Evolutionary conservation across 2,329 filamentous ascomycete genomes (phyloP).

Genomic region (Calonectria crousiana): DNA sequence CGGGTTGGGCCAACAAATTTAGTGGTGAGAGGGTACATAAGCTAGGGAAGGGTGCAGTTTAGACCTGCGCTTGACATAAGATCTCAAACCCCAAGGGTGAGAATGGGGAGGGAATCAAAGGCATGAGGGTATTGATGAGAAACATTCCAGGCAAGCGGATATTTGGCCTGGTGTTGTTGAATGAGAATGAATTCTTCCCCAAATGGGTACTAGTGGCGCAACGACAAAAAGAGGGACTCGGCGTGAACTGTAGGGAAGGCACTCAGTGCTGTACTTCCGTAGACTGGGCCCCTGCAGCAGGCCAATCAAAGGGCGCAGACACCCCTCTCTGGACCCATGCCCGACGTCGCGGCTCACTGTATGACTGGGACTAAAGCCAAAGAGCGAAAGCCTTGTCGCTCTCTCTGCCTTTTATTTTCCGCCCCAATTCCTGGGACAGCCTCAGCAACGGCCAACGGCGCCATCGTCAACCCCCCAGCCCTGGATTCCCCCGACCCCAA

Average conservation of each 20-base stretch:
- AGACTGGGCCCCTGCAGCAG: constrained; percentile 18
- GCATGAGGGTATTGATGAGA: not conserved
- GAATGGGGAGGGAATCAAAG: not conserved
- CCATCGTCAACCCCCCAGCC: constrained; percentile 33
- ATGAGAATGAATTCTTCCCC: not conserved
- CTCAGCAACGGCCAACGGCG: constrained; percentile 26
- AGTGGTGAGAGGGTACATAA: not conserved
- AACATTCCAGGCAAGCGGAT: not conserved
- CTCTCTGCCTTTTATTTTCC: constrained; percentile 45
- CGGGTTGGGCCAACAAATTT: not conserved
- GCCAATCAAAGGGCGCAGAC: constrained; percentile 41
- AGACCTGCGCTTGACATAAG: not conserved
- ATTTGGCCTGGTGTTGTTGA: not conserved
- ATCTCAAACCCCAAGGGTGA: not conserved
- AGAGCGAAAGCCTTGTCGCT: constrained; percentile 44
- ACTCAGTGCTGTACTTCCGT: constrained; percentile 1
- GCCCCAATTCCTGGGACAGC: constrained; percentile 22
- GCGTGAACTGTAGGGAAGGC: constrained; percentile 37
- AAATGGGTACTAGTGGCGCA: constrained; percentile 9
- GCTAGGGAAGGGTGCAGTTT: not conserved
- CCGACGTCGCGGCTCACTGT: constrained; percentile 46
- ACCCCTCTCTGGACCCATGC: constrained; percentile 39
- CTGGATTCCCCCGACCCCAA: constrained; percentile 37
- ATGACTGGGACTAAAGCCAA: constrained; percentile 24
- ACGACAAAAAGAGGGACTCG: constrained; percentile 19